phyloP scores from a whole-genome alignment of 2,329 filamentous ascomycete species.

The Ophiostoma australiae region DNA sequence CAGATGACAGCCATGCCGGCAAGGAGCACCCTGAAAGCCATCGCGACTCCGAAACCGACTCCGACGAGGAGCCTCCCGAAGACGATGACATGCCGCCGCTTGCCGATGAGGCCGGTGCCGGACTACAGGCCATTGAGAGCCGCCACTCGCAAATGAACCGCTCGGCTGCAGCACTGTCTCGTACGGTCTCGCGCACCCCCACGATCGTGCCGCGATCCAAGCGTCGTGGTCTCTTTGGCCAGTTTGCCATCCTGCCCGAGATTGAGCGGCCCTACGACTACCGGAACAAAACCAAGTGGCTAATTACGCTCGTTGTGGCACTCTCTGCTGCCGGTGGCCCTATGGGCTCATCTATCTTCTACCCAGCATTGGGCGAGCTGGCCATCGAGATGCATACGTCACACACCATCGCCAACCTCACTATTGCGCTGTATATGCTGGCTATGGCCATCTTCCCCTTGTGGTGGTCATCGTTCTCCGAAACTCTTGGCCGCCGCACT shows the following conservation, averaged over 20 bases:
- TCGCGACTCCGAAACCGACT: conserved; percentile 3
- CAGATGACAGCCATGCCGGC: background rate
- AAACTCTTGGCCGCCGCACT: conserved; percentile 65
- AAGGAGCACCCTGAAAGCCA: conserved; percentile 3
- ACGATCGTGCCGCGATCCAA: conserved; percentile 42
- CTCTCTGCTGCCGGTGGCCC: conserved; percentile 72
- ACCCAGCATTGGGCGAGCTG: conserved; percentile 66
- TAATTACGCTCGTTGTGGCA: conserved; percentile 72
- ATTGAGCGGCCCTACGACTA: conserved; percentile 73
- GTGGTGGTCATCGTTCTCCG: conserved; percentile 82
- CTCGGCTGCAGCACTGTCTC: background rate
- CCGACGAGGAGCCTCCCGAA: conserved; percentile 13
- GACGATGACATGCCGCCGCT: conserved; percentile 24
- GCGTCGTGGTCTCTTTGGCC: conserved; percentile 68
- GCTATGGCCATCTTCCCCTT: conserved; percentile 78
- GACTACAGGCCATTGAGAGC: conserved; percentile 26
- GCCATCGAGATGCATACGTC: conserved; percentile 56
- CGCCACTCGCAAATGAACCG: conserved; percentile 13
- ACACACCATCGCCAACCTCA: conserved; percentile 65
- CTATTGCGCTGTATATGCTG: conserved; percentile 76
- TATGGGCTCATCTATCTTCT: conserved; percentile 78
- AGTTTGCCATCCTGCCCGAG: conserved; percentile 65
- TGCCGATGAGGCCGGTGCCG: conserved; percentile 26
- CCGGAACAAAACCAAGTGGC: conserved; percentile 71
- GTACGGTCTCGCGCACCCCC: conserved; percentile 34